Evolutionary conservation across 805 yeast genomes (phyloP).

Genomic region (Schwanniomyces vanrijiae): DNA sequence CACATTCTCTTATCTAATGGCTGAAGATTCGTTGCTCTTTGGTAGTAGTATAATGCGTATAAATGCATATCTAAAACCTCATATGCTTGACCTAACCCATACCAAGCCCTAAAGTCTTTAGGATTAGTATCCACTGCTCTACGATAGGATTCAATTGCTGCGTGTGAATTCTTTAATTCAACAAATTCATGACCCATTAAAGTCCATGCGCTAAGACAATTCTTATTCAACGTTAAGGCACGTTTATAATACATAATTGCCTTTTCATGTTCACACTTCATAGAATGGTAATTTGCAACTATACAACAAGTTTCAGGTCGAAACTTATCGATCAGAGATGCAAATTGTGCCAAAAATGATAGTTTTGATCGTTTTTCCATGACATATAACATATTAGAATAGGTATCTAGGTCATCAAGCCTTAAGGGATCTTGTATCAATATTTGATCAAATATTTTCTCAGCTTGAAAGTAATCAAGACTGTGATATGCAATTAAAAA

Average conservation of each 20-base stretch:
- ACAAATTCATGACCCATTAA: slow-evolving; percentile 98
- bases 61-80: slow-evolving; percentile 94
- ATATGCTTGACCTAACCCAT: slow-evolving; percentile 97
- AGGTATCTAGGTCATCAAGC: slow-evolving; percentile 87
- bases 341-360: slow-evolving; percentile 82
- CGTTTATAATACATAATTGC: slow-evolving; percentile 91
- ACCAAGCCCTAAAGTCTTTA: slow-evolving; percentile 96
- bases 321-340: slow-evolving; percentile 77
- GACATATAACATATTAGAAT: slow-evolving; percentile 92
- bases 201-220: slow-evolving; percentile 92
- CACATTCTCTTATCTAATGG: slow-evolving; percentile 93
- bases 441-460: slow-evolving; percentile 72
- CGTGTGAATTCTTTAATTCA: slow-evolving; percentile 92
- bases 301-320: slow-evolving; percentile 95
- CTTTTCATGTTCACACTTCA: slow-evolving; percentile 90
- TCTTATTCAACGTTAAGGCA: slow-evolving; percentile 77
- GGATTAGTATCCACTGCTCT: slow-evolving; percentile 88
- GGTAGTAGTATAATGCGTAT: slow-evolving; percentile 89
- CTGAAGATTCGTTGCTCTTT: slow-evolving; percentile 82
- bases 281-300: slow-evolving; percentile 88
- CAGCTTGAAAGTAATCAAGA: slow-evolving; percentile 83
- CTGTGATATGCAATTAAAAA: slow-evolving; percentile 82
- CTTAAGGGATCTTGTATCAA: slow-evolving; percentile 76
- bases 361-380: slow-evolving; percentile 86
- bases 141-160: slow-evolving; percentile 93